phyloP scores from a whole-genome alignment of 768 basidiomycete genomes.

The Phlegmacium glaucopus region DNA sequence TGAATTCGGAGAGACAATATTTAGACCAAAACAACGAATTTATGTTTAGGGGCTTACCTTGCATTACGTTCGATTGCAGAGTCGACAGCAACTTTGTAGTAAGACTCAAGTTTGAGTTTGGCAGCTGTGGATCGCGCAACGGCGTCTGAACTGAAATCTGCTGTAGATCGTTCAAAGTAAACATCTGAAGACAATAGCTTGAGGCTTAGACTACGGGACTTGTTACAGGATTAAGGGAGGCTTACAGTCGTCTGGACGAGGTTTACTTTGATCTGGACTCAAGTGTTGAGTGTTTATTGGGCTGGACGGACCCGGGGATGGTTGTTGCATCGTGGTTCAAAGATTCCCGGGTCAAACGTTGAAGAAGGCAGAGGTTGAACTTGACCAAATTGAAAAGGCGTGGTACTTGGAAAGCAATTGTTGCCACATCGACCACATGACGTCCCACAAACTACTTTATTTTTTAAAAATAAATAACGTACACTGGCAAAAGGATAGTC shows the following conservation, averaged over 20 bases:
- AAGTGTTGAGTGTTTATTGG: conserved; percentile 28
- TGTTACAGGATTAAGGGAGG: conserved; percentile 3
- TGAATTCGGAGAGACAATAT: neutral
- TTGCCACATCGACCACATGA: conserved; percentile 10
- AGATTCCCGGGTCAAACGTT: conserved; percentile 8
- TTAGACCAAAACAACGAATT: neutral
- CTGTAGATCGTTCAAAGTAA: conserved; percentile 88
- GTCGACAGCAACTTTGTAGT: conserved; percentile 97
- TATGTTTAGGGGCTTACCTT: conserved; percentile 46
- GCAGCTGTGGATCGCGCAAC: conserved; percentile 89
- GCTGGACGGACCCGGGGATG: conserved; percentile 36
- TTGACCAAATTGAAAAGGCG: conserved; percentile 16
- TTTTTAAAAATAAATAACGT: too few relatives aligned
- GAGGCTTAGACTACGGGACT: conserved; percentile 3
- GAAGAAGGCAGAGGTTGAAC: conserved; percentile 13
- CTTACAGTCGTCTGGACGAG: conserved; percentile 45
- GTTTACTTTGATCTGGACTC: conserved; percentile 34
- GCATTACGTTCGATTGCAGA: conserved; percentile 94
- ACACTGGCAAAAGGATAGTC: too few relatives aligned
- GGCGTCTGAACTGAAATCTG: conserved; percentile 80
- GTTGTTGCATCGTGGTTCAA: conserved; percentile 31
- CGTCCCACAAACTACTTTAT: too few relatives aligned
- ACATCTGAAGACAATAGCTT: conserved; percentile 58
- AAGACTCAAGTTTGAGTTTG: conserved; percentile 95
- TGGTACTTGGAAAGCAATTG: conserved; percentile 22